A percentile compares a stretch with the other conserved stretches of the same genome.
Evolutionary conservation across 352 stramenopile genomes (phyloP).

Genomic region (Bremia lactucae): DNA sequence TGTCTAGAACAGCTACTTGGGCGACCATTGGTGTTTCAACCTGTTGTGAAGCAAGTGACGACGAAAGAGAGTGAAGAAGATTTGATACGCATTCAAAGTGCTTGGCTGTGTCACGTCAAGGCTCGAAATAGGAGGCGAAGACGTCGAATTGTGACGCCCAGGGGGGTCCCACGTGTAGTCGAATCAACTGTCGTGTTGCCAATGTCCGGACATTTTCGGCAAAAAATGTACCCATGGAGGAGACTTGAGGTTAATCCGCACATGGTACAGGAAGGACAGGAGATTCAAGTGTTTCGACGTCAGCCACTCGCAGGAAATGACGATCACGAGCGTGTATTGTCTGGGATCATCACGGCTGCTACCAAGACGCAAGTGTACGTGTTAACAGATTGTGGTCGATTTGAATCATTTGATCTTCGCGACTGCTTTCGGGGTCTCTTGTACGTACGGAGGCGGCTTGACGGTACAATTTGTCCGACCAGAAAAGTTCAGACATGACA

Average conservation of each 20-base stretch:
- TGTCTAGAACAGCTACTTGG: constrained; percentile 39
- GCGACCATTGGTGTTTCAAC: constrained; percentile 36
- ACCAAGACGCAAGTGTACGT: constrained; percentile 40
- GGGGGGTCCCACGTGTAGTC: constrained; percentile 17
- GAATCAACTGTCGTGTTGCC: too few relatives aligned
- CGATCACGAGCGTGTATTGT: constrained; percentile 15
- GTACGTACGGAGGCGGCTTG: constrained; percentile 21
- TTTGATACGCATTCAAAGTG: constrained; percentile 27
- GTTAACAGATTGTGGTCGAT: constrained; percentile 21
- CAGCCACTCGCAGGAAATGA: not conserved
- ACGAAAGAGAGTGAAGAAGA: constrained; percentile 26
- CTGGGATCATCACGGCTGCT: constrained; percentile 39
- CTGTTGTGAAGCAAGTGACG: constrained; percentile 26
- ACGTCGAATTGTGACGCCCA: constrained; percentile 11
- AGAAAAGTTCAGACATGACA: constrained; percentile 6
- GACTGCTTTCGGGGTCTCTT: constrained; percentile 35
- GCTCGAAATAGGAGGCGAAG: not conserved
- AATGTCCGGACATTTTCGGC: too few relatives aligned
- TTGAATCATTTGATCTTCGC: constrained; percentile 30
- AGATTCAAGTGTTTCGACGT: constrained; percentile 32
- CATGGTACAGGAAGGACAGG: constrained; percentile 50
- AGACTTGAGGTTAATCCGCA: constrained; percentile 35
- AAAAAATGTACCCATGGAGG: constrained; percentile 3
- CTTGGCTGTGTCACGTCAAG: constrained; percentile 2
- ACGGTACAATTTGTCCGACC: too few relatives aligned